A percentile compares a stretch with the other conserved stretches of the same genome.
phyloP scores from a whole-genome alignment of 2,329 filamentous ascomycete species.

The Dactylellina cionopaga region DNA sequence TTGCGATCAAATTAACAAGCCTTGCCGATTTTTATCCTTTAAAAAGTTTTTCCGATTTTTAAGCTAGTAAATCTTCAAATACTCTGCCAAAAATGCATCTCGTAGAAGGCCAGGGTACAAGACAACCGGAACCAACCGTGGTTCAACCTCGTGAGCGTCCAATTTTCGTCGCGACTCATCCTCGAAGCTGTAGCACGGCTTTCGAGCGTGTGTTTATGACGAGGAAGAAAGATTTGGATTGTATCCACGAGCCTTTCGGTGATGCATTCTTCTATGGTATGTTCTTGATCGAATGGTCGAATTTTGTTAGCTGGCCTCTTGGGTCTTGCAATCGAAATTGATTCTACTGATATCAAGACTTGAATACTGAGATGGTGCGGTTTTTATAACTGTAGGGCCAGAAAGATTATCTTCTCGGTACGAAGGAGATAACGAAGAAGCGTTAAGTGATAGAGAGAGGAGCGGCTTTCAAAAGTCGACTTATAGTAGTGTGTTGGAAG shows the following conservation, averaged over 20 bases:
- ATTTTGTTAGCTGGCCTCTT: background rate
- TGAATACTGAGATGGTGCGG: background rate
- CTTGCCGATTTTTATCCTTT: no score
- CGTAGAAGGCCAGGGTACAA: no score
- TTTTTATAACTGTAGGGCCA: constrained; percentile 62
- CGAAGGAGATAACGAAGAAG: constrained; percentile 68
- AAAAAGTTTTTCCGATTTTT: no score
- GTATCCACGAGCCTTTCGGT: constrained; percentile 94
- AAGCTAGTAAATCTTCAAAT: no score
- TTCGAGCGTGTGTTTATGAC: constrained; percentile 99
- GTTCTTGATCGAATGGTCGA: background rate
- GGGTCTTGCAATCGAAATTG: no score
- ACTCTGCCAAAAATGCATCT: no score
- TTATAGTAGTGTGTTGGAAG: constrained; percentile 79
- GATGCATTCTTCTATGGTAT: constrained; percentile 92
- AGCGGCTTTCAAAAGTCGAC: constrained; percentile 77
- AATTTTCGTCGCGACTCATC: constrained; percentile 93
- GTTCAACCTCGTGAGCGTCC: constrained; percentile 63
- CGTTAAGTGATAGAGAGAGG: constrained; percentile 64
- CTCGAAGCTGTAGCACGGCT: constrained; percentile 92
- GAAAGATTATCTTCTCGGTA: constrained; percentile 85
- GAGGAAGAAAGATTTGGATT: constrained; percentile 79
- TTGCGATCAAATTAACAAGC: no score
- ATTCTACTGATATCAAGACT: background rate
- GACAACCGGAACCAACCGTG: no score